A percentile compares a stretch with the other conserved stretches of the same genome.
Conservation (phyloP, 495 filamentous ascomycete genomes). For the Ramalina peruviana region DNA sequence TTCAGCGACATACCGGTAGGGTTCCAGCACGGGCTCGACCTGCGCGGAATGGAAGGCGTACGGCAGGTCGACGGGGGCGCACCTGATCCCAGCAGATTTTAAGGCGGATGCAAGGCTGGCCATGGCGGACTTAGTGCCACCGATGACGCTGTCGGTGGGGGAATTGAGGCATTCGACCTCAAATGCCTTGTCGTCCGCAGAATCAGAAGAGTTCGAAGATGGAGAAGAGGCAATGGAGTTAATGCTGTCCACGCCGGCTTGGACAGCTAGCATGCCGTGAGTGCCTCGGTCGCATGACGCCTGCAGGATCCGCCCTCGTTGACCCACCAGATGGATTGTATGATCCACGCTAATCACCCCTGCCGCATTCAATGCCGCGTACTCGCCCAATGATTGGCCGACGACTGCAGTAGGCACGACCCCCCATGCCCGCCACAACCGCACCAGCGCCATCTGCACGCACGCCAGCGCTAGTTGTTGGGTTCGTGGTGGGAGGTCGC, state of each 20-base stretch:
- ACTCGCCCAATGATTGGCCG: conserved; percentile 32
- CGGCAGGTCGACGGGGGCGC: conserved; percentile 21
- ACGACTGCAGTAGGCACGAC: conserved; percentile 22
- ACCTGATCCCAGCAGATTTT: conserved; percentile 10
- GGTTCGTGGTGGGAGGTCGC: conserved; percentile 50
- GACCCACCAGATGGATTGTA: conserved; percentile 25
- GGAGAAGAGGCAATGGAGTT: not conserved
- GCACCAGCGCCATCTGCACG: conserved; percentile 23
- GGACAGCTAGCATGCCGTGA: conserved; percentile 22
- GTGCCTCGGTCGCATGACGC: conserved; percentile 16
- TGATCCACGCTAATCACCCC: conserved; percentile 27
- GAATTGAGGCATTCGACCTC: conserved; percentile 27
- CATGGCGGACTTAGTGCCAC: conserved; percentile 17
- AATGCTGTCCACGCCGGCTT: not conserved
- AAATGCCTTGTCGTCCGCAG: not conserved
- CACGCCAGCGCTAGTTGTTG: conserved; percentile 30
- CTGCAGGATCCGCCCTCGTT: conserved; percentile 21
- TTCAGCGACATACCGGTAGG: conserved; percentile 40
- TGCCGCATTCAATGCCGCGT: conserved; percentile 27
- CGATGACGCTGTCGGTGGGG: conserved; percentile 21
- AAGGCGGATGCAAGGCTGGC: conserved; percentile 6
- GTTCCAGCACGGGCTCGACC: conserved; percentile 49
- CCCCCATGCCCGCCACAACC: conserved; percentile 22
- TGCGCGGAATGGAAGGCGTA: conserved; percentile 65
- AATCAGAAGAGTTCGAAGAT: no score